Evolutionary conservation across 2,329 filamentous ascomycete species (phyloP).

Genomic region (Tolypocladium ovalisporum): DNA sequence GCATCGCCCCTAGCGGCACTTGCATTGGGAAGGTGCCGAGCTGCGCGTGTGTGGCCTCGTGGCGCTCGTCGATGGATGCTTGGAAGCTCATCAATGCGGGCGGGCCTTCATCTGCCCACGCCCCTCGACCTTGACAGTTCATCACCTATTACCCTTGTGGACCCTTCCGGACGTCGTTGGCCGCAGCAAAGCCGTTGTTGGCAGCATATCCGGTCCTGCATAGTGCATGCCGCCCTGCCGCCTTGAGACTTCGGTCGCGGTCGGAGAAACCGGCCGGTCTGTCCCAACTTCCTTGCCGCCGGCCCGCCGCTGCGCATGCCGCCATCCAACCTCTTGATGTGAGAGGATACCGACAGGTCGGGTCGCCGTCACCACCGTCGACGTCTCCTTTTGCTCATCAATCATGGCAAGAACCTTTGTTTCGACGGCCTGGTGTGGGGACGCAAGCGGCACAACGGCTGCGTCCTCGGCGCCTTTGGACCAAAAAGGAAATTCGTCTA

Average conservation of each 20-base stretch:
- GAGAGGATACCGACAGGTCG: slow-evolving; percentile 6
- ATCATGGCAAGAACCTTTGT: slow-evolving; percentile 2
- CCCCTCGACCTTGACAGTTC: neutral
- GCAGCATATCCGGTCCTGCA: neutral
- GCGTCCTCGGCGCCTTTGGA: neutral
- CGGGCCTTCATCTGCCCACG: neutral
- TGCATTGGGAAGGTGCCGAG: slow-evolving; percentile 6
- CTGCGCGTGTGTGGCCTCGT: neutral
- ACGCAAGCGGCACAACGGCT: neutral
- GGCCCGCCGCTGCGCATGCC: neutral
- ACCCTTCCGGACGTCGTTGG: neutral
- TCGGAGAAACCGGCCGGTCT: neutral
- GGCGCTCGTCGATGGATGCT: neutral
- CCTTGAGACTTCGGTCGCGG: neutral
- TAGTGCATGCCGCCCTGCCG: too few relatives aligned
- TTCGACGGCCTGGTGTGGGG: neutral
- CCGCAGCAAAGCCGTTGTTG: neutral
- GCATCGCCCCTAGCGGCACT: slow-evolving; percentile 2
- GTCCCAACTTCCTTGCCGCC: neutral
- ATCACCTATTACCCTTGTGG: neutral
- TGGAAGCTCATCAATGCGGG: neutral
- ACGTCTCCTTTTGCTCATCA: neutral
- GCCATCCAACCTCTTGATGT: neutral
- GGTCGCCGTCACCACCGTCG: slow-evolving; percentile 3
- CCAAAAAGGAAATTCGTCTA: slow-evolving; percentile 1